Conservation (phyloP, 1,284 basidiomycete genomes). For the Waitea zeae region DNA sequence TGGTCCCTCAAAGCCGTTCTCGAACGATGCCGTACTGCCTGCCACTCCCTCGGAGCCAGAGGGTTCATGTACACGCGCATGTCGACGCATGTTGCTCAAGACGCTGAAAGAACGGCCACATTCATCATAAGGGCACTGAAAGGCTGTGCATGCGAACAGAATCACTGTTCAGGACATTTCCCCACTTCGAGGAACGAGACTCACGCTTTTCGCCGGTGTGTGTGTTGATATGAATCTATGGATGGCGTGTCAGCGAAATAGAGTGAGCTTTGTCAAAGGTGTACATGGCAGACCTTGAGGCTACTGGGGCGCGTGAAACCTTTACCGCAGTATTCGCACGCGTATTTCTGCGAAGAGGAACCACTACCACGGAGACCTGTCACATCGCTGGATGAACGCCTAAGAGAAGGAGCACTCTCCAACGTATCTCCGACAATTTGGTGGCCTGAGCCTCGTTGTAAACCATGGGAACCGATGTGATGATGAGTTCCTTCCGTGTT, state of each 20-base stretch:
- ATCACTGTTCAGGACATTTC: constrained; percentile 6
- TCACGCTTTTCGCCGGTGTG: constrained; percentile 75
- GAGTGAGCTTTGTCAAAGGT: constrained; percentile 6
- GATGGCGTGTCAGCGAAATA: constrained; percentile 4
- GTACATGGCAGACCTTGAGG: constrained; percentile 34
- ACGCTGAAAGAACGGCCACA: constrained; percentile 74
- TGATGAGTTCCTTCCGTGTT: too few relatives aligned
- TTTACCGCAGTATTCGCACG: constrained; percentile 63
- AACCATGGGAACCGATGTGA: too few relatives aligned
- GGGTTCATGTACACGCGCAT: constrained; percentile 67
- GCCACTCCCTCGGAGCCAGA: too few relatives aligned
- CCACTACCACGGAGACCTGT: too few relatives aligned
- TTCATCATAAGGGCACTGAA: constrained; percentile 53
- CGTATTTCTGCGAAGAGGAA: too few relatives aligned
- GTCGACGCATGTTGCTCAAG: constrained; percentile 74
- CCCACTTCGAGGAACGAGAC: constrained; percentile 13
- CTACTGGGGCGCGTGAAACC: constrained; percentile 70
- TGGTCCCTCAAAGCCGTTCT: too few relatives aligned
- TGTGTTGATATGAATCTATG: constrained; percentile 67
- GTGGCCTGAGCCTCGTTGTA: too few relatives aligned
- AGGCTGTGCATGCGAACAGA: constrained; percentile 41
- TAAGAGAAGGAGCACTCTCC: too few relatives aligned
- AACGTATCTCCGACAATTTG: too few relatives aligned
- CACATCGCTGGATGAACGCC: too few relatives aligned
- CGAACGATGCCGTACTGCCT: too few relatives aligned